phyloP scores from a whole-genome alignment of 495 filamentous ascomycete species.

The Penicillium lagena region DNA sequence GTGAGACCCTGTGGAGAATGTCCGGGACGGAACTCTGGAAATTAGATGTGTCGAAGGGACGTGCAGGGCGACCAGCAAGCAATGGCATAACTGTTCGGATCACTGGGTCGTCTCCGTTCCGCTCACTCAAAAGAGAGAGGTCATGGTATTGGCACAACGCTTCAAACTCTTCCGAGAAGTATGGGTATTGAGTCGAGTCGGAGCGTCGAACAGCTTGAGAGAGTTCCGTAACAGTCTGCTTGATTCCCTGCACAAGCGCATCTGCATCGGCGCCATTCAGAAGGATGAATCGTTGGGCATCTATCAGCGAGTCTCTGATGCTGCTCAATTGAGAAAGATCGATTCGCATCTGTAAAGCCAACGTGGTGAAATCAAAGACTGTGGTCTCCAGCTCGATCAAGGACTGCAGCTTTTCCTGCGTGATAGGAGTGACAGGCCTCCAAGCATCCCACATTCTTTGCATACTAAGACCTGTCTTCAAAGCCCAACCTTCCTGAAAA shows the following conservation, averaged over 20 bases:
- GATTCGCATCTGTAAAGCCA: conserved; percentile 39
- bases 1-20: conserved; percentile 28
- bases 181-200: conserved; percentile 30
- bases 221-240: conserved; percentile 50
- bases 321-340: conserved; percentile 30
- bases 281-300: conserved; percentile 35
- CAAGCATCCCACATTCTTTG: conserved; percentile 72
- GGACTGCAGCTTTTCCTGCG: conserved; percentile 41
- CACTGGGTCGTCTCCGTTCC: conserved; percentile 8
- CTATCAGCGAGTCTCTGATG: conserved; percentile 37
- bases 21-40: conserved; percentile 26
- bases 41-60: conserved; percentile 25
- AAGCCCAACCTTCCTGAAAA: conserved; percentile 47
- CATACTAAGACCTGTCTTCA: conserved; percentile 77
- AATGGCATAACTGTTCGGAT: conserved; percentile 30
- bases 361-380: conserved; percentile 66
- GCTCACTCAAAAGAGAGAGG: conserved; percentile 18
- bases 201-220: conserved; percentile 34
- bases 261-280: conserved; percentile 31
- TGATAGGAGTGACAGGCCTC: conserved; percentile 56
- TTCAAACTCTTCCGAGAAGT: conserved; percentile 61
- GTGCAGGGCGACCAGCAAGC: conserved; percentile 34
- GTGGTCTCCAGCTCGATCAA: conserved; percentile 58
- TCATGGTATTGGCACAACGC: conserved; percentile 57
- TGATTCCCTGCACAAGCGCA: conserved; percentile 39